A percentile compares a stretch with the other conserved stretches of the same genome.
These are phyloP conservation scores for Pythium utonaiense DNA, from an alignment of 352 stramenopile genomes.

Conservation along the genomic window DNA sequence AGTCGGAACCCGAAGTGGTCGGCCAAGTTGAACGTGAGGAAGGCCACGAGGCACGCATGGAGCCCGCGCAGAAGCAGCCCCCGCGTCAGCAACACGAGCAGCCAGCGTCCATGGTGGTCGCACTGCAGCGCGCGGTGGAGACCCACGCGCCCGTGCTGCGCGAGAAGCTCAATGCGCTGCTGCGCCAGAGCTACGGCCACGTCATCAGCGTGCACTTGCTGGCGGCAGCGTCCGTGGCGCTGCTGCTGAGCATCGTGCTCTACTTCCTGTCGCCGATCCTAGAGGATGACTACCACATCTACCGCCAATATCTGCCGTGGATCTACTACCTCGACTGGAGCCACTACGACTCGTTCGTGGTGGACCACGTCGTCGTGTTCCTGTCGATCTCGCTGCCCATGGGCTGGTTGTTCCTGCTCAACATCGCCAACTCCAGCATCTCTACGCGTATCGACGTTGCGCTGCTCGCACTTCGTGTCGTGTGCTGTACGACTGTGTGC, in stretches of 20 bases:
- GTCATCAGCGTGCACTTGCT: constrained; percentile 51
- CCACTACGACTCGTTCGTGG: constrained; percentile 68
- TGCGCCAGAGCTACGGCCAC: constrained; percentile 59
- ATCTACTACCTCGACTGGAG: constrained; percentile 51
- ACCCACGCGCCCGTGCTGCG: constrained; percentile 18
- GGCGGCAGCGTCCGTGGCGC: constrained; percentile 34
- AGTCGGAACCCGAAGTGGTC: not conserved
- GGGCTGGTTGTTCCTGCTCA: constrained; percentile 61
- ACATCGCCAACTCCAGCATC: constrained; percentile 59
- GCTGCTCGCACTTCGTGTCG: constrained; percentile 53
- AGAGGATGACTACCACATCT: constrained; percentile 48
- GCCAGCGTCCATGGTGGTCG: not conserved
- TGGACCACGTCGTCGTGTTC: constrained; percentile 70
- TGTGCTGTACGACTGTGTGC: constrained; percentile 62
- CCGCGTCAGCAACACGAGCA: not conserved
- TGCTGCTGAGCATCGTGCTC: constrained; percentile 49
- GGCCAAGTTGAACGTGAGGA: not conserved
- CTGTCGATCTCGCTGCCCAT: constrained; percentile 56
- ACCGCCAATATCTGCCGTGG: constrained; percentile 52
- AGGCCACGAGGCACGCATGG: not conserved
- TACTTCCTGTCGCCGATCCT: constrained; percentile 56
- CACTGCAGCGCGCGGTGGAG: constrained; percentile 9
- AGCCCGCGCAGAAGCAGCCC: not conserved
- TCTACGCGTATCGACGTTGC: constrained; percentile 43
- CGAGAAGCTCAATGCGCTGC: constrained; percentile 33